Evolutionary conservation across 139 green algal species (phyloP).

Genomic region (Medakamo hakoo): DNA sequence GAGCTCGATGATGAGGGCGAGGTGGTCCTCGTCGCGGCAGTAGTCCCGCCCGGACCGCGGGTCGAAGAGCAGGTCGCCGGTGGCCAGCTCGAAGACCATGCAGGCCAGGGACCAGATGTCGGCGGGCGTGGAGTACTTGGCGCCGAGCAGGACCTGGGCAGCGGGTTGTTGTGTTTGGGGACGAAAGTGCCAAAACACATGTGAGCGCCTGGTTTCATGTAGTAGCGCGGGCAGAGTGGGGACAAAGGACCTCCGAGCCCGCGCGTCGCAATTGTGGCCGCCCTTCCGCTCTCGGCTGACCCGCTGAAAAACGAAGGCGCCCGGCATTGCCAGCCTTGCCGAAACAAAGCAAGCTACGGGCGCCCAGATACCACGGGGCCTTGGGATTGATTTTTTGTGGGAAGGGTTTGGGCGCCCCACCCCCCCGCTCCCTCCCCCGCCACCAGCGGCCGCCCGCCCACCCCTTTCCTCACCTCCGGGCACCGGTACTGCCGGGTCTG

Average conservation of each 20-base stretch:
- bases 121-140: constrained; percentile 68
- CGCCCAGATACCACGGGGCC: not conserved
- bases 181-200: not conserved
- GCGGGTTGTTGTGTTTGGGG: not conserved
- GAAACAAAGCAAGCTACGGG: too few species aligned
- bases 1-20: constrained; percentile 94
- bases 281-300: not conserved
- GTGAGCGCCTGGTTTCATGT: too few species aligned
- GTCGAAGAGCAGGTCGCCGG: constrained; percentile 90
- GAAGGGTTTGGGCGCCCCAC: too few species aligned
- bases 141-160: constrained; percentile 52
- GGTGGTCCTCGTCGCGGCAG: constrained; percentile 90
- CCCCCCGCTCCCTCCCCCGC: not conserved
- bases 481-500: constrained; percentile 94
- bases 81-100: constrained; percentile 95
- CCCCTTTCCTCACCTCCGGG: constrained; percentile 38
- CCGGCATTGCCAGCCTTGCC: not conserved
- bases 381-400: not conserved
- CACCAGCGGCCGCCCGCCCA: not conserved
- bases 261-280: not conserved
- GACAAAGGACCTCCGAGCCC: not conserved
- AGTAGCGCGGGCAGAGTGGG: too few species aligned
- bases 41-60: constrained; percentile 2
- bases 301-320: not conserved
- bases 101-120: constrained; percentile 97